These are phyloP conservation scores for Populus pruinosa DNA, from an alignment of 345 rosid genomes.

Conservation along the genomic window DNA sequence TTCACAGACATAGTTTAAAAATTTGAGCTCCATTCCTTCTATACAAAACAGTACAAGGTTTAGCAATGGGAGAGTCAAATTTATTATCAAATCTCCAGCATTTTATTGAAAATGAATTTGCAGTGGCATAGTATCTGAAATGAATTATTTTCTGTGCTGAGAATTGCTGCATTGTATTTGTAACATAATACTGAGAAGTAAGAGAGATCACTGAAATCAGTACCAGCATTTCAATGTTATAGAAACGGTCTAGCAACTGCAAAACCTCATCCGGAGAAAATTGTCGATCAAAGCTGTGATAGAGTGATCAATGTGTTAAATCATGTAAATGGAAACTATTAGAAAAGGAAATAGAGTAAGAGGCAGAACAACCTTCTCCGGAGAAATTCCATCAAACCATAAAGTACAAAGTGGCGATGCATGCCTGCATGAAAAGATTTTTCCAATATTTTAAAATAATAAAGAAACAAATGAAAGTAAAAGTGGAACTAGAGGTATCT, in stretches of 20 bases:
- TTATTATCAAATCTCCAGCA: background rate
- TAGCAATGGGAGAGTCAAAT: background rate
- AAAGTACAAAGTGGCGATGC: constrained; percentile 90
- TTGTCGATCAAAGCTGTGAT: constrained; percentile 66
- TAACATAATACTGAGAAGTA: background rate
- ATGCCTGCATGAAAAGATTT: constrained; percentile 51
- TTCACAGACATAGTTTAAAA: background rate
- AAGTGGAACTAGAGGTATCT: background rate
- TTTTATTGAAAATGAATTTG: background rate
- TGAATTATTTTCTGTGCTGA: background rate
- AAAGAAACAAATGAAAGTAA: background rate
- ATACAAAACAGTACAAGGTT: background rate
- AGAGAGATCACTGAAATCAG: background rate
- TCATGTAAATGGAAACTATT: background rate
- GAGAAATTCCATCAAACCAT: constrained; percentile 87
- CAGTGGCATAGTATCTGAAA: background rate
- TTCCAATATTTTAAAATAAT: background rate
- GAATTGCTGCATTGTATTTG: background rate
- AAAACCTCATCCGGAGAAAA: constrained; percentile 91
- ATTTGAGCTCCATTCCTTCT: background rate
- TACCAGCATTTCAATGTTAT: constrained; percentile 95
- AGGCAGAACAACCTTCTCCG: constrained; percentile 58
- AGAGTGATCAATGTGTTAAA: constrained; percentile 7
- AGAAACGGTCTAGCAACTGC: constrained; percentile 87
- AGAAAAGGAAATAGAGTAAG: background rate